phyloP scores from a whole-genome alignment of 1,284 basidiomycete species.

The Trichosporon sp. region DNA sequence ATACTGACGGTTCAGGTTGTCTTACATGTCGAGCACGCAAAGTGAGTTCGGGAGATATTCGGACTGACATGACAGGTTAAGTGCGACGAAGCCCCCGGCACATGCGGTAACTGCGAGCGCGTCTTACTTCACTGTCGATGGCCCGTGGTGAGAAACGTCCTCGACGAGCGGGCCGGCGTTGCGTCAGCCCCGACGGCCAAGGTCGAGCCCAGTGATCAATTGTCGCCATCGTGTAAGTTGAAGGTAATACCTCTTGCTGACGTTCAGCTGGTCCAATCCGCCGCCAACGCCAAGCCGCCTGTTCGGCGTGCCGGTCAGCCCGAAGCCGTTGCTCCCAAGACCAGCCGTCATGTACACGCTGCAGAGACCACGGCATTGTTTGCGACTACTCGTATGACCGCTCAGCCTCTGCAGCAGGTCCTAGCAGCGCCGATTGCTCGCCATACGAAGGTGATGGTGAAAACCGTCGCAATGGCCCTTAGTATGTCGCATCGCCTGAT shows the following conservation, averaged over 20 bases:
- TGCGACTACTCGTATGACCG: conserved; percentile 26
- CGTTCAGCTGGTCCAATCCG: conserved; percentile 28
- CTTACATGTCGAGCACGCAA: conserved; percentile 36
- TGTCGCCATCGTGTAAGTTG: conserved; percentile 21
- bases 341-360: conserved; percentile 26
- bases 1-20: conserved; percentile 28
- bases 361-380: conserved; percentile 22
- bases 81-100: conserved; percentile 36
- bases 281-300: conserved; percentile 23
- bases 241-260: not conserved
- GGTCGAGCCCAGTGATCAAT: conserved; percentile 6
- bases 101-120: conserved; percentile 36
- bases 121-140: conserved; percentile 33
- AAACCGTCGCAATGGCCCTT: not conserved
- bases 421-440: conserved; percentile 28
- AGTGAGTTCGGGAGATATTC: conserved; percentile 14
- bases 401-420: not conserved
- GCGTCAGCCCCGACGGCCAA: conserved; percentile 1
- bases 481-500: not conserved
- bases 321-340: conserved; percentile 29
- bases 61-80: conserved; percentile 29
- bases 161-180: conserved; percentile 24
- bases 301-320: conserved; percentile 24
- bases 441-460: conserved; percentile 23
- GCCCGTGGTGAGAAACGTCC: conserved; percentile 32